Conservation (phyloP, 192 early-diverging fungal species). For the Backusella psychrophila region DNA sequence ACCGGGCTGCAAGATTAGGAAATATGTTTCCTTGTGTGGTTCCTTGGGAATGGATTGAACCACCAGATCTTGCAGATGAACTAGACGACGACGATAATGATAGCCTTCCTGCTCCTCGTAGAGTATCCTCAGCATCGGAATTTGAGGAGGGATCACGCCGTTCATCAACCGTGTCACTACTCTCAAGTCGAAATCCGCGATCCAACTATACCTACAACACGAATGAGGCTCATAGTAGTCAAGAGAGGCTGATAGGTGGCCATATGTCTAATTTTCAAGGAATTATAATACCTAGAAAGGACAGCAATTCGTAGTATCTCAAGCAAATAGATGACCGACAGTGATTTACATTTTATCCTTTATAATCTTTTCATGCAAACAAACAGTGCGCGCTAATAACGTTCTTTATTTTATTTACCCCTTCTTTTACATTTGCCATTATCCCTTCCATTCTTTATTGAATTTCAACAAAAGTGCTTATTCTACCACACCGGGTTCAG, state of each 20-base stretch:
- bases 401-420: neutral
- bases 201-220: neutral
- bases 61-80: constrained; percentile 23
- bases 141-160: neutral
- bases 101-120: neutral
- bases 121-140: neutral
- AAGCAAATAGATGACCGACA: neutral
- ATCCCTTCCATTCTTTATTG: neutral
- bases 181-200: neutral
- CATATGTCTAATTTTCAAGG: neutral
- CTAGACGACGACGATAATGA: neutral
- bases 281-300: neutral
- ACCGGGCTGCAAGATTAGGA: constrained; percentile 37
- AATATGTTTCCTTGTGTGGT: constrained; percentile 40
- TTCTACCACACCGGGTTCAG: neutral
- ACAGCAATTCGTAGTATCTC: neutral
- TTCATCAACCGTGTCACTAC: neutral
- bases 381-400: neutral
- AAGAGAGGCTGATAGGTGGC: neutral
- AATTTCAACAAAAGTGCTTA: neutral
- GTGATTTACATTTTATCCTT: neutral
- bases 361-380: neutral
- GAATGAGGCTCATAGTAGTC: neutral
- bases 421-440: neutral
- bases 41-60: constrained; percentile 38